Evolutionary conservation across 2,329 filamentous ascomycete species (phyloP).

Genomic region (Pestalotiopsis fici): DNA sequence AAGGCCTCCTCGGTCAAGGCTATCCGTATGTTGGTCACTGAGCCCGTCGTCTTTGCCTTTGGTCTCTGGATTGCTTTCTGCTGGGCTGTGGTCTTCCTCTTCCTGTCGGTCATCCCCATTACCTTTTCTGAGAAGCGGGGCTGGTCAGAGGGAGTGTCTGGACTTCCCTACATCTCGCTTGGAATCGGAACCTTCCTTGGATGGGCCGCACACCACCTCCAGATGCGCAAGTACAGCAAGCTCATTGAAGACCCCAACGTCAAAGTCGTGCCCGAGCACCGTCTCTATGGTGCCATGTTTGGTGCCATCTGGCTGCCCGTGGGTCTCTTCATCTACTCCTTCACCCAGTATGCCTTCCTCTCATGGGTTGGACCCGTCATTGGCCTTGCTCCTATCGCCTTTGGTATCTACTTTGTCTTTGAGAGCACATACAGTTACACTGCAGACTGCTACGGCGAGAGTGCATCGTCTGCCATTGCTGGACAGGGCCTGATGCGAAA

Average conservation of each 20-base stretch:
- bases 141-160: conserved; percentile 49
- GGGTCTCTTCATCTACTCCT: conserved; percentile 54
- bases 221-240: conserved; percentile 49
- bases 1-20: conserved; percentile 53
- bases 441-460: conserved; percentile 51
- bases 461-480: conserved; percentile 37
- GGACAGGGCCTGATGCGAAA: conserved; percentile 54
- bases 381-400: conserved; percentile 48
- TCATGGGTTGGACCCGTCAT: conserved; percentile 51
- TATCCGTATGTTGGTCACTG: conserved; percentile 19
- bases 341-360: conserved; percentile 51
- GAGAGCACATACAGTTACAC: conserved; percentile 46
- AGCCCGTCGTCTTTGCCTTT: conserved; percentile 20
- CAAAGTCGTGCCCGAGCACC: conserved; percentile 41
- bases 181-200: conserved; percentile 48
- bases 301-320: conserved; percentile 47
- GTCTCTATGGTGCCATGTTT: conserved; percentile 49
- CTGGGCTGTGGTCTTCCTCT: conserved; percentile 56
- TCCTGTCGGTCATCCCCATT: conserved; percentile 51
- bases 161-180: conserved; percentile 53
- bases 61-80: conserved; percentile 53
- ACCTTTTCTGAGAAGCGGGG: conserved; percentile 52
- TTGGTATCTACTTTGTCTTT: conserved; percentile 53
- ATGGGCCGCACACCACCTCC: conserved; percentile 48
- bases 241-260: conserved; percentile 35